Evolutionary conservation across 2,329 filamentous ascomycete species (phyloP).

Genomic region (Akanthomyces uredinophilus): DNA sequence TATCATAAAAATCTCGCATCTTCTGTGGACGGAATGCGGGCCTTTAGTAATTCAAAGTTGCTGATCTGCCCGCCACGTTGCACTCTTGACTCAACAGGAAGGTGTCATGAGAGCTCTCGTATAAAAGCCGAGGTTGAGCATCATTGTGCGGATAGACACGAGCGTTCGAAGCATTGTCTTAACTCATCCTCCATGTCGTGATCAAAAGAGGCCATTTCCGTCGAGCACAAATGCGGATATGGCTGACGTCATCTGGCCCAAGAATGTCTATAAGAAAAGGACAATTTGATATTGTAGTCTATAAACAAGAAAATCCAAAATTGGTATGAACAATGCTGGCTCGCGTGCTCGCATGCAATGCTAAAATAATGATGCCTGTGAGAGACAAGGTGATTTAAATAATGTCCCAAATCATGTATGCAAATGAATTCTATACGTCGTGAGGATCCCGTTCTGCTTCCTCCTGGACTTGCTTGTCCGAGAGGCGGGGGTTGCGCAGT

Average conservation of each 20-base stretch:
- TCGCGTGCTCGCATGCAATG: slow-evolving; percentile 6
- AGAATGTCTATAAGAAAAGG: background rate
- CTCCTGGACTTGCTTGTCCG: slow-evolving; percentile 34
- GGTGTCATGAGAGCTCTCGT: background rate
- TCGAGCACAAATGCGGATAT: background rate
- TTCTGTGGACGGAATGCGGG: background rate
- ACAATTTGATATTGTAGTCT: slow-evolving; percentile 1
- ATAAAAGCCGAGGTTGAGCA: background rate
- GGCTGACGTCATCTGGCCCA: background rate
- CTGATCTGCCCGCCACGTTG: background rate
- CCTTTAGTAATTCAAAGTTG: background rate
- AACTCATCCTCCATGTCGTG: too few species aligned
- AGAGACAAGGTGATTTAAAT: background rate
- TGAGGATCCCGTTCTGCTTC: slow-evolving; percentile 16
- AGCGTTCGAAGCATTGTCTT: too few species aligned
- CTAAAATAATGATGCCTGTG: background rate
- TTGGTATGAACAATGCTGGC: background rate
- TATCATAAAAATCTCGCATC: too few species aligned
- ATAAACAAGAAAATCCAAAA: slow-evolving; percentile 3
- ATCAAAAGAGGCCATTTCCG: background rate
- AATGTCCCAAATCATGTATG: background rate
- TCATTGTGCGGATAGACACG: background rate
- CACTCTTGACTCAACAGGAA: background rate
- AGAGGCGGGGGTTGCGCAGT: slow-evolving; percentile 40
- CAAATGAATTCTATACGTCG: background rate